A percentile compares a stretch with the other conserved stretches of the same genome.
Conservation (phyloP, 2,329 filamentous ascomycete genomes). For the Mariannaea elegans region DNA sequence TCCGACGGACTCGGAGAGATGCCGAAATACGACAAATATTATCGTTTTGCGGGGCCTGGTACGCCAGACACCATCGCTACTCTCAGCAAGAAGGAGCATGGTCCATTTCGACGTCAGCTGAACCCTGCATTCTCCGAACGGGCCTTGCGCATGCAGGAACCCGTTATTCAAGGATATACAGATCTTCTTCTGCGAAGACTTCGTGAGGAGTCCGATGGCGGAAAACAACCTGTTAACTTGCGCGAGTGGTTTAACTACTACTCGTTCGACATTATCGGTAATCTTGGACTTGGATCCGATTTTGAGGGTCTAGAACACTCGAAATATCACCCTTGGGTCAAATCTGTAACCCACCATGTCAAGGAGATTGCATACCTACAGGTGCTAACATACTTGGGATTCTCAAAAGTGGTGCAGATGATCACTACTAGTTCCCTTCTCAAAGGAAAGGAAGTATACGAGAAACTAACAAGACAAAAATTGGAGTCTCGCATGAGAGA, state of each 20-base stretch:
- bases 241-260: conserved; percentile 39
- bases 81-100: neutral
- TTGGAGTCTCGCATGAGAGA: neutral
- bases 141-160: conserved; percentile 5
- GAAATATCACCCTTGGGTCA: conserved; percentile 40
- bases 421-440: neutral
- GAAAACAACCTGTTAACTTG: conserved; percentile 28
- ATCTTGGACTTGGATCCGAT: conserved; percentile 39
- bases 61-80: neutral
- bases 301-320: conserved; percentile 37
- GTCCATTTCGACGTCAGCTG: neutral
- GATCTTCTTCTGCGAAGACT: conserved; percentile 3
- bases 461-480: neutral
- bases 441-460: neutral
- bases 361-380: conserved; percentile 21
- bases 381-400: neutral
- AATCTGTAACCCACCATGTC: conserved; percentile 28
- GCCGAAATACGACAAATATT: neutral
- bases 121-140: conserved; percentile 2
- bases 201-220: neutral
- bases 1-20: neutral
- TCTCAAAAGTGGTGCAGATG: neutral
- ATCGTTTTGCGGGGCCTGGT: neutral
- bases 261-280: conserved; percentile 41
- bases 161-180: conserved; percentile 2